phyloP scores from a whole-genome alignment of 75 land plant species.

The Chamaecyparis obtusa region DNA sequence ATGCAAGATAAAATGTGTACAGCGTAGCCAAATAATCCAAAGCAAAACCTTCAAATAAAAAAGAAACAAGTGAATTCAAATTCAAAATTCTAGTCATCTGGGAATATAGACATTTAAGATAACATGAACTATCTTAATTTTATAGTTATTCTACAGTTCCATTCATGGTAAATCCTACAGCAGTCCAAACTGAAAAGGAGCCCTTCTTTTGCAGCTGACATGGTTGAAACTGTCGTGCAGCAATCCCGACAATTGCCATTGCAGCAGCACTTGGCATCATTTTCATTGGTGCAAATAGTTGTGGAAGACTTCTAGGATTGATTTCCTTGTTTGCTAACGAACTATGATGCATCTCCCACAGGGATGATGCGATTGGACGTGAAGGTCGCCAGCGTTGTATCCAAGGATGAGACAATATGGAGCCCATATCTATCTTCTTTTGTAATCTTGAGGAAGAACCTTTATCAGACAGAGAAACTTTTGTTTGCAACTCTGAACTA shows the following conservation, averaged over 20 bases:
- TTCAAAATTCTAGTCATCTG: not conserved
- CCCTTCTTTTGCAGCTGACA: conserved; percentile 8
- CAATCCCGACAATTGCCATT: conserved; percentile 25
- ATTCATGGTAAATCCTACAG: not conserved
- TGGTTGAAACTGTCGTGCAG: conserved; percentile 9
- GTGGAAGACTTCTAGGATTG: not conserved
- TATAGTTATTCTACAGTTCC: not conserved
- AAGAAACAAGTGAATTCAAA: not conserved
- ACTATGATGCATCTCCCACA: not conserved
- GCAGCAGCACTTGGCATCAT: conserved; percentile 23
- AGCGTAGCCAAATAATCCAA: not conserved
- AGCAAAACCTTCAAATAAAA: not conserved
- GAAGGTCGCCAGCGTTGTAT: conserved; percentile 7
- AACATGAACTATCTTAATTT: not conserved
- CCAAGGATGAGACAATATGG: conserved; percentile 11
- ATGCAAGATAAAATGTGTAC: not conserved
- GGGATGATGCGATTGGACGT: not conserved
- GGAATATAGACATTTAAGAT: not conserved
- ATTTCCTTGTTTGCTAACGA: not conserved
- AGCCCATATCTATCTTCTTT: conserved; percentile 1
- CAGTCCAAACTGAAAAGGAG: conserved; percentile 15
- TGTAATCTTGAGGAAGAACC: conserved; percentile 1
- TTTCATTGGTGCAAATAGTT: conserved; percentile 5
- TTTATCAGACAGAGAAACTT: not conserved
- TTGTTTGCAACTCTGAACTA: not conserved